Conservation (phyloP, 192 early-diverging fungal species). For the Umbelopsis sp. region DNA sequence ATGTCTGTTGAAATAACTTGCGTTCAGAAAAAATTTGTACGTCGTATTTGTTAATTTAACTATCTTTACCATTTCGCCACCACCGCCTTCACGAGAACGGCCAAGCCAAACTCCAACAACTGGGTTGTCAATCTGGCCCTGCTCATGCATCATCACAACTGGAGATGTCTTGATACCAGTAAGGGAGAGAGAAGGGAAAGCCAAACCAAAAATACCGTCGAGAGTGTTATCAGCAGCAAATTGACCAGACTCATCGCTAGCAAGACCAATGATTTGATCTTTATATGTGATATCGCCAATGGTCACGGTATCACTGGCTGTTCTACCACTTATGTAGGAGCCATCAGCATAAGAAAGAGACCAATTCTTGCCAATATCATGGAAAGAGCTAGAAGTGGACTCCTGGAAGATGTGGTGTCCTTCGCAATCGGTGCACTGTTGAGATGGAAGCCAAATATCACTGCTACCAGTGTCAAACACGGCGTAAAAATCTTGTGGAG, state of each 20-base stretch:
- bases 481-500: constrained; percentile 65
- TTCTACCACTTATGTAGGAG: constrained; percentile 39
- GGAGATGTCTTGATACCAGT: constrained; percentile 22
- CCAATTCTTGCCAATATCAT: constrained; percentile 35
- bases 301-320: constrained; percentile 51
- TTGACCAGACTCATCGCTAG: constrained; percentile 55
- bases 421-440: constrained; percentile 30
- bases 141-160: constrained; percentile 24
- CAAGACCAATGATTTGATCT: constrained; percentile 66
- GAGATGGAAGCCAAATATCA: constrained; percentile 64
- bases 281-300: constrained; percentile 57
- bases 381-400: constrained; percentile 27
- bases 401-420: constrained; percentile 36
- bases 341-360: constrained; percentile 51
- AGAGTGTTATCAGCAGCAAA: constrained; percentile 60
- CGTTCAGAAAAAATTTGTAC: neutral
- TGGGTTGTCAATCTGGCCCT: constrained; percentile 20
- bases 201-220: constrained; percentile 72
- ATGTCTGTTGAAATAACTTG: constrained; percentile 18
- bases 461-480: constrained; percentile 78
- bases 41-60: neutral
- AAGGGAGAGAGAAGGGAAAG: constrained; percentile 46
- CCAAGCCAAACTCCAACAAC: constrained; percentile 36
- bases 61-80: constrained; percentile 43
- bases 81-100: constrained; percentile 43